Conservation (phyloP, 768 basidiomycete genomes). For the Gautieria morchelliformis region DNA sequence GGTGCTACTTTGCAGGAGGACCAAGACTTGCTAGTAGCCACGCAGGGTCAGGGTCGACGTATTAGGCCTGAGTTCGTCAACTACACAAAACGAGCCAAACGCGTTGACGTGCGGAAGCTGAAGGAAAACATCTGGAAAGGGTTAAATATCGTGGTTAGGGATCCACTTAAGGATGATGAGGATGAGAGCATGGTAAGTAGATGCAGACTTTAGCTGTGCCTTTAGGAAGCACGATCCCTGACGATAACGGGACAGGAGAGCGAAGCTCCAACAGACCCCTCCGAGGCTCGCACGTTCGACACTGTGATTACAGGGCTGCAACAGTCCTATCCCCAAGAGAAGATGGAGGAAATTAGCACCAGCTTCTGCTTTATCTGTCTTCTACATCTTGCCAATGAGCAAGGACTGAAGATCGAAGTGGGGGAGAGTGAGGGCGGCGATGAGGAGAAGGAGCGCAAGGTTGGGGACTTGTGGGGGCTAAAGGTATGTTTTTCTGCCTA, state of each 20-base stretch:
- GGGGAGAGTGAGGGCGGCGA: constrained; percentile 28
- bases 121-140: constrained; percentile 99
- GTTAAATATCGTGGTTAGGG: constrained; percentile 62
- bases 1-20: constrained; percentile 45
- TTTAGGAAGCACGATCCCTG: not conserved
- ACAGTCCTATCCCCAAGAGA: constrained; percentile 78
- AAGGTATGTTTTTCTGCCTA: constrained; percentile 35
- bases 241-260: not conserved
- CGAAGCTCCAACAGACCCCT: constrained; percentile 44
- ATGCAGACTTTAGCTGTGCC: not conserved
- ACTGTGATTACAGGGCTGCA: constrained; percentile 78
- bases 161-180: constrained; percentile 14
- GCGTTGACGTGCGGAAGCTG: constrained; percentile 91
- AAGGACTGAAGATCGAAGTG: constrained; percentile 76
- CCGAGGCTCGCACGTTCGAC: constrained; percentile 60
- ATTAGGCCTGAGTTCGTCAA: constrained; percentile 83
- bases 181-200: constrained; percentile 43
- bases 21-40: constrained; percentile 80
- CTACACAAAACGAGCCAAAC: constrained; percentile 90
- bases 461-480: constrained; percentile 68
- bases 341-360: constrained; percentile 97
- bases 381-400: constrained; percentile 92
- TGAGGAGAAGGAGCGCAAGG: constrained; percentile 33
- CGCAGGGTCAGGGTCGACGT: constrained; percentile 65
- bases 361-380: constrained; percentile 99